These are phyloP conservation scores for Lentinula sp. DNA, from an alignment of 768 basidiomycete genomes.

Conservation along the genomic window DNA sequence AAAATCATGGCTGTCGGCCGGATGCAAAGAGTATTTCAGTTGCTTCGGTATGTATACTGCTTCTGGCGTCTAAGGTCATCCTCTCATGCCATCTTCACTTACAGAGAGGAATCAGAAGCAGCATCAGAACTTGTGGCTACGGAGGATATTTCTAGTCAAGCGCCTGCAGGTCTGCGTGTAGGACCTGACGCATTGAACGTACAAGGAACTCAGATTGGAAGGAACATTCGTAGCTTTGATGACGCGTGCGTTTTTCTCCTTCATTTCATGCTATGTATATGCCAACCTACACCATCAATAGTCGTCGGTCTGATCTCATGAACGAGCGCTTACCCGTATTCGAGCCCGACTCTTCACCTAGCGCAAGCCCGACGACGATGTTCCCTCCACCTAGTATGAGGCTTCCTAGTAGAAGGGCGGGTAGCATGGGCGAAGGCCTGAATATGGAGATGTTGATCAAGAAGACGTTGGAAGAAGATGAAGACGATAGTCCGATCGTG, in stretches of 20 bases:
- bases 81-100: neutral
- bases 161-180: conserved; percentile 20
- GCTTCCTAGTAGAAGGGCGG: conserved; percentile 20
- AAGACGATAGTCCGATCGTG: conserved; percentile 43
- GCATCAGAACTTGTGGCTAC: conserved; percentile 57
- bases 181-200: conserved; percentile 57
- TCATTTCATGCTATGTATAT: neutral
- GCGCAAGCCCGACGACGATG: conserved; percentile 23
- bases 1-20: conserved; percentile 91
- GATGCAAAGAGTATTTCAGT: conserved; percentile 86
- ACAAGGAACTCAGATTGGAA: conserved; percentile 51
- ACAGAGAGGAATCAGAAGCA: conserved; percentile 75
- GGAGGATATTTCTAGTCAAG: conserved; percentile 15
- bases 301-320: conserved; percentile 63
- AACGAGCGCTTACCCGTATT: conserved; percentile 73
- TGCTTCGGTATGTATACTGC: conserved; percentile 61
- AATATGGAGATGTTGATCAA: conserved; percentile 66
- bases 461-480: conserved; percentile 55
- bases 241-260: conserved; percentile 54
- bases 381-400: conserved; percentile 66
- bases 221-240: conserved; percentile 64
- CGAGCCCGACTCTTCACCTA: conserved; percentile 19
- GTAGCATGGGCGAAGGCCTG: conserved; percentile 34
- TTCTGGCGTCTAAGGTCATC: neutral
- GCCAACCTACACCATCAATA: conserved; percentile 17